Base-by-base conservation (phyloP, 257 asterid genomes). In the Fraxinus americana region DNA sequence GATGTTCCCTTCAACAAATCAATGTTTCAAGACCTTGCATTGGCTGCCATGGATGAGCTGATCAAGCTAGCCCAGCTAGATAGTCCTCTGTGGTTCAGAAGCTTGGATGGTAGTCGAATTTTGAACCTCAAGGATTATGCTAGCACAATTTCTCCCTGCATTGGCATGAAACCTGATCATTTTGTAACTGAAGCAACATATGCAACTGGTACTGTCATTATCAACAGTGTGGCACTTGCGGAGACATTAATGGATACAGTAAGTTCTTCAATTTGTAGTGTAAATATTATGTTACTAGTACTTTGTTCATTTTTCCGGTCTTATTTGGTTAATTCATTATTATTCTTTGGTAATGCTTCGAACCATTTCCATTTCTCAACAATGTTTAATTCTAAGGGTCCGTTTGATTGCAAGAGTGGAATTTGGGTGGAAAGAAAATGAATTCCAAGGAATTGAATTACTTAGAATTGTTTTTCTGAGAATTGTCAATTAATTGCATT, bases 221-320 rank as follows among this genome's bases (percentile, higher is more conserved):
- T 89, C 75, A 81, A 81, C 78, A 77, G 91, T 66, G 35, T 61
- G 69, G 57, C 87, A 34, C 88, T 94, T 61, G 89, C 89, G 30
- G 97, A 92, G 73, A 85, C 87, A 30, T 80, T 94, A 32, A 91
- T 92, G 97, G 92, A 92, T 45, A 81, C 77, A 83, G 99, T 94
- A 83, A 82, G 84, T 84, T 68, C 27, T 79, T 74, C 69, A 27
- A 2, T 52, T 77, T 13, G 68, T 43, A 21, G 7, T 21, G 34
- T 3, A 3, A 63, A 34, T 21, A n/a, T n/a, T n/a, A n/a, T n/a
- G 5, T 21, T 21, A 61, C 14, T 61, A 25, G 6, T 61, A 25
- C 68, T 61, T 21, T 61, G 67, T 23, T 61, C 23, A 21, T 23
- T 61, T 61, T 61, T 21, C 30, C 10, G 17, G 61, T 52, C 17